phyloP scores from a whole-genome alignment of 306 rosid genomes.

The Sicyos baderoa region DNA sequence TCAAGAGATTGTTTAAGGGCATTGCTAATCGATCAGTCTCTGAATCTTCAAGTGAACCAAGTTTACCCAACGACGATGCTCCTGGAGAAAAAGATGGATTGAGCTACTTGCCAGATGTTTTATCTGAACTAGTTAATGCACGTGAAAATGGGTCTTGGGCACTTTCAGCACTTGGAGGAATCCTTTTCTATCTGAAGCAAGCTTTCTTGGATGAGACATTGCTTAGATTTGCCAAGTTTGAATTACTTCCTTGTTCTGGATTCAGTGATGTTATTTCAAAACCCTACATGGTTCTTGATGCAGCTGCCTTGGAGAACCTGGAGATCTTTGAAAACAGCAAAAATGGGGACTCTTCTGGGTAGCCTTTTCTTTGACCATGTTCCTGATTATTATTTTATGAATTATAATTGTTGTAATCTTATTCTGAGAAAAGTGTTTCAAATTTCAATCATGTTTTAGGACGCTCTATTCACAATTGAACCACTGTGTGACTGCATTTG shows the following conservation, averaged over 20 bases:
- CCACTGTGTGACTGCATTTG: slow-evolving; percentile 91
- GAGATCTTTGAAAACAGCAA: slow-evolving; percentile 87
- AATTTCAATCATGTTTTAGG: slow-evolving; percentile 36
- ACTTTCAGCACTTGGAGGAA: slow-evolving; percentile 93
- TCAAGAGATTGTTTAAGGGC: slow-evolving; percentile 40
- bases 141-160: slow-evolving; percentile 52
- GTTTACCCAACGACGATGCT: slow-evolving; percentile 12
- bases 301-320: slow-evolving; percentile 88
- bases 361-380: slow-evolving; percentile 23
- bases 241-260: slow-evolving; percentile 69
- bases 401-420: slow-evolving; percentile 20
- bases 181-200: slow-evolving; percentile 84
- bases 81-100: slow-evolving; percentile 33
- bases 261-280: slow-evolving; percentile 48
- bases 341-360: slow-evolving; percentile 88
- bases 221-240: slow-evolving; percentile 83
- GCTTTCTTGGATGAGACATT: slow-evolving; percentile 73
- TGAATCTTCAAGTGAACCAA: slow-evolving; percentile 23
- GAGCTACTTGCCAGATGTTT: slow-evolving; percentile 55
- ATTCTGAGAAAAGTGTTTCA: slow-evolving; percentile 27
- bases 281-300: slow-evolving; percentile 88
- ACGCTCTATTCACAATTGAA: slow-evolving; percentile 75
- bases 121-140: slow-evolving; percentile 51
- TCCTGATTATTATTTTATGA: slow-evolving; percentile 3
- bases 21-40: slow-evolving; percentile 24